Evolutionary conservation across 441 rosid genomes (phyloP).

Genomic region (Hura crepitans): DNA sequence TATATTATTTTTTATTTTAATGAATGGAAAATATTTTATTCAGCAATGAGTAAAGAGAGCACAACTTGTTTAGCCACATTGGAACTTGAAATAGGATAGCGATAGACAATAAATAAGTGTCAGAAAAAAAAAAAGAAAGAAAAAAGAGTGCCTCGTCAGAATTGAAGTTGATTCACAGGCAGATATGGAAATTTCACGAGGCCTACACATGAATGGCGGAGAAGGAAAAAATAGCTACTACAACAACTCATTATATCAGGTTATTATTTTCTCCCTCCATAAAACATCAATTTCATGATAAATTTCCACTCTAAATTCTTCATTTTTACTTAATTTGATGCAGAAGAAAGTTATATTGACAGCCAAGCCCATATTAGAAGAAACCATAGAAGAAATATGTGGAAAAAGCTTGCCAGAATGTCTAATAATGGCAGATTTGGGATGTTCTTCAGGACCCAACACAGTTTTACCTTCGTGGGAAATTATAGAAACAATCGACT

Average conservation of each 20-base stretch:
- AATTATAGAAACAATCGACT: constrained; percentile 8
- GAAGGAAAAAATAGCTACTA: constrained; percentile 16
- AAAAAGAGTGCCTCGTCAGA: too few species aligned
- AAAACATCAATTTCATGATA: not conserved
- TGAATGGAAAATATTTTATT: too few species aligned
- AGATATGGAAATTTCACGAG: constrained; percentile 9
- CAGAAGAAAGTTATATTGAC: constrained; percentile 17
- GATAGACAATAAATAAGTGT: too few species aligned
- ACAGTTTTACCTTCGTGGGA: constrained; percentile 13
- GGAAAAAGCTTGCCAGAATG: constrained; percentile 11
- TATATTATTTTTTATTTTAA: too few species aligned
- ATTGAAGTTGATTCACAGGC: too few species aligned
- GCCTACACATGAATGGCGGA: constrained; percentile 21
- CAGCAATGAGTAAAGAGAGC: too few species aligned
- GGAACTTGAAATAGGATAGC: too few species aligned
- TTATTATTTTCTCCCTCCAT: not conserved
- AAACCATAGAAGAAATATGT: constrained; percentile 13
- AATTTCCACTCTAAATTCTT: not conserved
- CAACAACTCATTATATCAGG: constrained; percentile 17
- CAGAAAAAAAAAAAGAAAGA: too few species aligned
- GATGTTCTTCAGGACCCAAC: constrained; percentile 31
- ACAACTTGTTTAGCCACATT: too few species aligned
- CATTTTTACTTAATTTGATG: not conserved
- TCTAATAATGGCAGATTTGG: constrained; percentile 17
- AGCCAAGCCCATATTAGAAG: constrained; percentile 14